These are phyloP conservation scores for Monosporozyma solicola DNA, from an alignment of 805 yeast species.

Conservation along the genomic window DNA sequence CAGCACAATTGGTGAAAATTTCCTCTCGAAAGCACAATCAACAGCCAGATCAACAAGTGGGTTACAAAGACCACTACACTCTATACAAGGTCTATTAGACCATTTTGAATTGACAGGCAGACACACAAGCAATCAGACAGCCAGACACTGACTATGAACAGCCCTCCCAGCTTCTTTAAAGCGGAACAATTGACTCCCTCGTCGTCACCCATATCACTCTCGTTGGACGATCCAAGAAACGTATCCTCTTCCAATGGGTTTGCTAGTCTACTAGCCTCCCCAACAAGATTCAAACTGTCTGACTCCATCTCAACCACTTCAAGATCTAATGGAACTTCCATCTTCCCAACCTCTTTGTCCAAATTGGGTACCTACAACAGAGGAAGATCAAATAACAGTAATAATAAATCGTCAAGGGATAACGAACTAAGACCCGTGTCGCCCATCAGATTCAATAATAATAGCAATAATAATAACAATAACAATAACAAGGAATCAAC, in stretches of 20 bases:
- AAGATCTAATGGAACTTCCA: conserved; percentile 5
- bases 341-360: conserved; percentile 27
- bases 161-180: conserved; percentile 17
- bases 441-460: conserved; percentile 18
- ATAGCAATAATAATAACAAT: background rate
- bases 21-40: too few relatives aligned
- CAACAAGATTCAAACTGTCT: conserved; percentile 25
- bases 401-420: conserved; percentile 12
- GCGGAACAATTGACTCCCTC: conserved; percentile 23
- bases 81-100: too few relatives aligned
- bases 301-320: conserved; percentile 3
- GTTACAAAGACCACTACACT: too few relatives aligned
- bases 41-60: background rate
- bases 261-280: conserved; percentile 18
- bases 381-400: conserved; percentile 9
- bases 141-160: conserved; percentile 6
- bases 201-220: conserved; percentile 22
- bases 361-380: conserved; percentile 22
- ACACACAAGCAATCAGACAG: background rate
- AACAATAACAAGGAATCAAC: background rate
- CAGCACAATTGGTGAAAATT: background rate
- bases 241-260: conserved; percentile 9
- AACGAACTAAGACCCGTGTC: conserved; percentile 21
- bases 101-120: too few relatives aligned
- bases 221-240: conserved; percentile 16